phyloP scores from a whole-genome alignment of 2,329 filamentous ascomycete species.

The Dryadomyces quercivorus region DNA sequence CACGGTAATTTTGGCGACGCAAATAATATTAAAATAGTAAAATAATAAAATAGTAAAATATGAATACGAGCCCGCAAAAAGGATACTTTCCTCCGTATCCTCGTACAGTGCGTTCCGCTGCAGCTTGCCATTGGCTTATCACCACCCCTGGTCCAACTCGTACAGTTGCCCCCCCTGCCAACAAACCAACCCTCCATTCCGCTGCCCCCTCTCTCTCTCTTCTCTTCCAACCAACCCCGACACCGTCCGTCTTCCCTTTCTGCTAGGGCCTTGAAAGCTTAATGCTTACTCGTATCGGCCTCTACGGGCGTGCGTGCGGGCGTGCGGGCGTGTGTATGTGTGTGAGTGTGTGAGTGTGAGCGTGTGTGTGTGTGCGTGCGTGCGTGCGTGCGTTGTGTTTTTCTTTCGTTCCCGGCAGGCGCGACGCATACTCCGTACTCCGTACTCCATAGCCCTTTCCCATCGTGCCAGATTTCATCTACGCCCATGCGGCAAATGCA shows the following conservation, averaged over 20 bases:
- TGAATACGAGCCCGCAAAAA: no score
- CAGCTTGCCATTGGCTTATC: no score
- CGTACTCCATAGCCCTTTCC: not conserved
- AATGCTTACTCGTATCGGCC: not conserved
- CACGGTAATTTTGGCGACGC: no score
- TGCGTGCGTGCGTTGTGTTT: not conserved
- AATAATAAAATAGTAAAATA: no score
- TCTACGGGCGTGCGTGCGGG: no score
- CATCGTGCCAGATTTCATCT: not conserved
- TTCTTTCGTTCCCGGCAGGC: not conserved
- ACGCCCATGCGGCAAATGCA: not conserved
- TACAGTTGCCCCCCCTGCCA: not conserved
- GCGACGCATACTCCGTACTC: not conserved
- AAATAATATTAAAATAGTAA: no score
- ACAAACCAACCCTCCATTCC: not conserved
- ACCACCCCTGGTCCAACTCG: not conserved
- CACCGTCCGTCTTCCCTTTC: conserved; percentile 19
- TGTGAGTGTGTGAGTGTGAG: no score
- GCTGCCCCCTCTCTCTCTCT: not conserved
- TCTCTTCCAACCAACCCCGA: conserved; percentile 21
- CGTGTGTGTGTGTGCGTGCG: no score
- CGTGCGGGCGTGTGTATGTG: no score
- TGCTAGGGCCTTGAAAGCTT: not conserved
- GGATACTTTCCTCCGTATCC: not conserved
- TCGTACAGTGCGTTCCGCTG: not conserved